A percentile compares a stretch with the other conserved stretches of the same genome.
phyloP scores from a whole-genome alignment of 2,329 filamentous ascomycete genomes.

The Trichoderma brevicompactum region DNA sequence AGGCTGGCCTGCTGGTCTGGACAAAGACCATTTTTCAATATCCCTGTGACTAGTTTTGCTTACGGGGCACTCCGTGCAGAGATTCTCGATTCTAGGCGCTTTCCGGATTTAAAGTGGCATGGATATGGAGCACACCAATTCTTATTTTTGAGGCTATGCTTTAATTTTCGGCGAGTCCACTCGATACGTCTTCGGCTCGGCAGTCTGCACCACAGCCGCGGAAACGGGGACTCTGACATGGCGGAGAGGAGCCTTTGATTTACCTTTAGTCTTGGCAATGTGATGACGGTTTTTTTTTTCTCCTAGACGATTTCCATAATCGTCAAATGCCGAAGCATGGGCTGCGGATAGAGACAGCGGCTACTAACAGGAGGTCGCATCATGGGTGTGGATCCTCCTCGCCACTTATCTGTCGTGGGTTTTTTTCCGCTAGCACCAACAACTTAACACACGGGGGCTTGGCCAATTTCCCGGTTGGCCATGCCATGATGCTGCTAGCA shows the following conservation, averaged over 20 bases:
- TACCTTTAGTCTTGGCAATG: neutral
- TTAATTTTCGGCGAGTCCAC: neutral
- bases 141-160: neutral
- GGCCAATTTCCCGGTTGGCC: conserved; percentile 10
- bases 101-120: neutral
- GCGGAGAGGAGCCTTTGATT: no score
- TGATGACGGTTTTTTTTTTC: neutral
- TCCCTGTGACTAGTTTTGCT: neutral
- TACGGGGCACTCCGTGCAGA: neutral
- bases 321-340: neutral
- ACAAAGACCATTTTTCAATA: neutral
- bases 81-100: neutral
- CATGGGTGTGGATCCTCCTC: conserved; percentile 23
- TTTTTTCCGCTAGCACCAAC: neutral
- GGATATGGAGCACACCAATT: no score
- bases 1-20: neutral
- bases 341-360: neutral
- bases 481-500: neutral
- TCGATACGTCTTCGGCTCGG: neutral
- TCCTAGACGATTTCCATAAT: neutral
- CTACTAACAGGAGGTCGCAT: neutral
- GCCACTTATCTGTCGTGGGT: conserved; percentile 7
- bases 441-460: neutral
- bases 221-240: no score
- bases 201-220: no score